Percentiles rank a stretch among this genome's conserved stretches.
phyloP scores from a whole-genome alignment of 371 early-diverging fungal genomes.

The Lichtheimia ornata region DNA sequence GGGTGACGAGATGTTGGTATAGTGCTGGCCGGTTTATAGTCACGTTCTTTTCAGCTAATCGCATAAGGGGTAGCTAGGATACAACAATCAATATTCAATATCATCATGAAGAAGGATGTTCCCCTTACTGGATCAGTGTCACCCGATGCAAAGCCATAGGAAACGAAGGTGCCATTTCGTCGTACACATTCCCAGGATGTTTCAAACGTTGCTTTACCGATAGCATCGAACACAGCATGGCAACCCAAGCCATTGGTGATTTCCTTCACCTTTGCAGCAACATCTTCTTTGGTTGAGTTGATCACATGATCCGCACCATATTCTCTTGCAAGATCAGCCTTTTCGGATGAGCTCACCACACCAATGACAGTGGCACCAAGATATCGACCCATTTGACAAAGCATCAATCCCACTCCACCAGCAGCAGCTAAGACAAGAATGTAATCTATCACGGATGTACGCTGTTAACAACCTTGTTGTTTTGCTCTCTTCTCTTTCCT shows the following conservation, averaged over 20 bases:
- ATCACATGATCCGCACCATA: conserved; percentile 83
- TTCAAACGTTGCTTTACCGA: conserved; percentile 89
- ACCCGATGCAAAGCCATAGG: conserved; percentile 93
- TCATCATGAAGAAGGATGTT: not conserved
- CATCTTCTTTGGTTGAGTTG: conserved; percentile 69
- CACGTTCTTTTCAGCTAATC: conserved; percentile 71
- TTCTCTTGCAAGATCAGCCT: conserved; percentile 72
- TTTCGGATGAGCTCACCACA: conserved; percentile 79
- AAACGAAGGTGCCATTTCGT: conserved; percentile 77
- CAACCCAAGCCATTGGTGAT: conserved; percentile 82
- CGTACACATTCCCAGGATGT: conserved; percentile 68
- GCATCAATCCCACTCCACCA: conserved; percentile 84
- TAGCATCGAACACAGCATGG: conserved; percentile 89
- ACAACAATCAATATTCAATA: not conserved
- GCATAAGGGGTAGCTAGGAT: conserved; percentile 57
- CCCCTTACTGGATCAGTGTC: conserved; percentile 66
- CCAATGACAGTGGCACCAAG: conserved; percentile 92
- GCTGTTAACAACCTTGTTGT: not conserved
- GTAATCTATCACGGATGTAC: conserved; percentile 45
- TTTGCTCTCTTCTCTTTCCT: not conserved
- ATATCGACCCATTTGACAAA: conserved; percentile 75
- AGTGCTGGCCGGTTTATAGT: conserved; percentile 80
- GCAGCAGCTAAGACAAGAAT: conserved; percentile 92
- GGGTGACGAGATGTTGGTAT: conserved; percentile 69
- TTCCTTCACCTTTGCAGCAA: conserved; percentile 68